phyloP scores from a whole-genome alignment of 441 rosid species.

The Gossypium lobatum region DNA sequence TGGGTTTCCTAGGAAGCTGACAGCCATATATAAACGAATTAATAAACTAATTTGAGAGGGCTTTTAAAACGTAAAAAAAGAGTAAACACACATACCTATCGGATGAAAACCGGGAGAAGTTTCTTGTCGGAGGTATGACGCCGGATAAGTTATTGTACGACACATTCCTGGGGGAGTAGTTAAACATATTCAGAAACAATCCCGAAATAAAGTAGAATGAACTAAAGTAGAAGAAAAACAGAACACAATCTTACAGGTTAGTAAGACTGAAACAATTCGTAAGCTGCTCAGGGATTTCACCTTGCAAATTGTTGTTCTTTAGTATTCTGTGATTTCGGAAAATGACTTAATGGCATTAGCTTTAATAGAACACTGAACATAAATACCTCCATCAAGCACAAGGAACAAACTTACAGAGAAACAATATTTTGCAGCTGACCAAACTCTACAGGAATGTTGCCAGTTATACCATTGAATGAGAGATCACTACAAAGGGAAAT shows the following conservation, averaged over 20 bases:
- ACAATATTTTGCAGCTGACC: constrained; percentile 79
- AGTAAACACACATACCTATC: constrained; percentile 42
- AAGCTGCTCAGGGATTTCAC: constrained; percentile 74
- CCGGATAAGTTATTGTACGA: constrained; percentile 90
- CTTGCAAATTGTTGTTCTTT: constrained; percentile 65
- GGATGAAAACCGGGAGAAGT: constrained; percentile 59
- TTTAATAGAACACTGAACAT: neutral
- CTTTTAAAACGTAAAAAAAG: neutral
- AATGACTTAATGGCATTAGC: neutral
- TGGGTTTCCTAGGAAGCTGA: constrained; percentile 77
- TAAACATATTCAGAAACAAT: neutral
- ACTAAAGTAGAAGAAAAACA: neutral
- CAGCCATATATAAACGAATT: neutral
- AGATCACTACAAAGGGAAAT: constrained; percentile 42
- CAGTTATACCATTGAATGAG: constrained; percentile 62
- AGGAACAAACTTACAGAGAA: constrained; percentile 51
- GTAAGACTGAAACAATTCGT: constrained; percentile 72
- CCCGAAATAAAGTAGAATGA: neutral
- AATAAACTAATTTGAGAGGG: neutral
- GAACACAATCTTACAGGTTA: constrained; percentile 39
- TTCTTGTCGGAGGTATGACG: constrained; percentile 46
- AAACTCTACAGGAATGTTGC: constrained; percentile 65
- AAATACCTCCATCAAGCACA: neutral
- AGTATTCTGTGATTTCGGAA: constrained; percentile 42
- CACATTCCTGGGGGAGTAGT: constrained; percentile 49